A percentile compares a stretch with the other conserved stretches of the same genome.
phyloP scores from a whole-genome alignment of 164 flowering plant species.

The Chimonanthus salicifolius region DNA sequence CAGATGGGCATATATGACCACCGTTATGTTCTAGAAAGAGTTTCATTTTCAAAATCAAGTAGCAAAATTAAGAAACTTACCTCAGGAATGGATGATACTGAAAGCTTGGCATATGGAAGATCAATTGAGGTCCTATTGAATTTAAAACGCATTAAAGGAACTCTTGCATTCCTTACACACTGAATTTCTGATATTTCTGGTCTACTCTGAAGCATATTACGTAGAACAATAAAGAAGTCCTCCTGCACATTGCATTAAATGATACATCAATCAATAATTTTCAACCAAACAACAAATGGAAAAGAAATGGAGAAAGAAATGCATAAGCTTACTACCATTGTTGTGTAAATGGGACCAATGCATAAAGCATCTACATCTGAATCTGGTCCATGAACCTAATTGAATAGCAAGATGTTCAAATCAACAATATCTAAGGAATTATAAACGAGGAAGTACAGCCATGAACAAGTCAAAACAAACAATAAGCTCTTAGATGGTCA shows the following conservation, averaged over 20 bases:
- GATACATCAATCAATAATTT: background rate
- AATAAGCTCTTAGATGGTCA: background rate
- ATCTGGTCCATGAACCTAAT: slow-evolving; percentile 53
- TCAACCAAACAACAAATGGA: background rate
- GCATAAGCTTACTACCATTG: slow-evolving; percentile 34
- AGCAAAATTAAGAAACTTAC: slow-evolving; percentile 19
- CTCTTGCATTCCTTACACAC: slow-evolving; percentile 57
- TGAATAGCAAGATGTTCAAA: background rate
- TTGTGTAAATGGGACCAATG: slow-evolving; percentile 52
- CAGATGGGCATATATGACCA: no score
- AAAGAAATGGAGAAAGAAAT: background rate
- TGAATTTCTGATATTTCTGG: slow-evolving; percentile 41
- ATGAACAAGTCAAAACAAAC: no score
- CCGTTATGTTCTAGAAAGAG: no score
- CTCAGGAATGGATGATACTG: slow-evolving; percentile 38
- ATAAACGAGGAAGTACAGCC: background rate
- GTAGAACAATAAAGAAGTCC: slow-evolving; percentile 54
- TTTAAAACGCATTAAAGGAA: slow-evolving; percentile 57
- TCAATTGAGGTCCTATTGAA: slow-evolving; percentile 51
- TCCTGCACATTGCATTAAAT: slow-evolving; percentile 27
- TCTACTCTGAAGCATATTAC: slow-evolving; percentile 43
- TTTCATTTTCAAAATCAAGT: no score
- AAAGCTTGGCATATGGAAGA: slow-evolving; percentile 50
- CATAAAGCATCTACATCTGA: slow-evolving; percentile 66
- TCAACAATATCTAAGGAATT: background rate